Conservation (phyloP, 2,329 filamentous ascomycete genomes). For the Nothophoma quercina region DNA sequence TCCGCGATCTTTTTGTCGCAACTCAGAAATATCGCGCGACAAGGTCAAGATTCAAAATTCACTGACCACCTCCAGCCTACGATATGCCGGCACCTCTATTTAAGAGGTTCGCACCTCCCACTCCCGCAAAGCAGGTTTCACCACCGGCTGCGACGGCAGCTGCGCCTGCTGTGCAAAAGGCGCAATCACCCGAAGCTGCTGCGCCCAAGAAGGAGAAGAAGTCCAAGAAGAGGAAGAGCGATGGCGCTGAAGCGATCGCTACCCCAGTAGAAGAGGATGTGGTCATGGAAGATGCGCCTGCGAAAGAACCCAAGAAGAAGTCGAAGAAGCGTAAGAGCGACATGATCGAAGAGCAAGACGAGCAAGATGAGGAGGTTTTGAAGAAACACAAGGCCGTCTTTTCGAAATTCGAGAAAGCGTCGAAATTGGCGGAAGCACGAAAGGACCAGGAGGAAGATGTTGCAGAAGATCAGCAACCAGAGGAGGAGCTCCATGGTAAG, state of each 20-base stretch:
- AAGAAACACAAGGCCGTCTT: conserved; percentile 52
- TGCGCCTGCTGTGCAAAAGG: not conserved
- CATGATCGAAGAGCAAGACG: conserved; percentile 30
- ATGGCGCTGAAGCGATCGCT: not conserved
- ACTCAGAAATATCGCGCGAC: conserved; percentile 14
- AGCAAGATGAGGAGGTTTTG: conserved; percentile 37
- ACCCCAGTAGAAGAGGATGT: conserved; percentile 1
- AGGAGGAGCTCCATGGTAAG: conserved; percentile 61
- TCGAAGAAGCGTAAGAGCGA: conserved; percentile 47
- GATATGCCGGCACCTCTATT: conserved; percentile 58
- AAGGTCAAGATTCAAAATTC: not conserved
- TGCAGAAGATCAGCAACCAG: conserved; percentile 46
- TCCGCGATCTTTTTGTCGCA: conserved; percentile 19
- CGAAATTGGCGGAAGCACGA: conserved; percentile 37
- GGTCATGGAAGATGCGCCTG: conserved; percentile 13
- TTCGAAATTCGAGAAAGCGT: conserved; percentile 55
- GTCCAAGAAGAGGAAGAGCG: conserved; percentile 24
- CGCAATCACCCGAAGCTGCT: not conserved
- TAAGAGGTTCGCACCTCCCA: conserved; percentile 56
- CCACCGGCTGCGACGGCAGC: not conserved
- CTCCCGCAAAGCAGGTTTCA: conserved; percentile 21
- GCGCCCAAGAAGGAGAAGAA: conserved; percentile 33
- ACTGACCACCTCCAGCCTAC: conserved; percentile 2
- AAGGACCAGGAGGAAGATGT: conserved; percentile 24
- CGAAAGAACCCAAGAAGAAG: conserved; percentile 34